These are phyloP conservation scores for Hypomyces perniciosus DNA, from an alignment of 2,329 filamentous ascomycete genomes.

Conservation along the genomic window DNA sequence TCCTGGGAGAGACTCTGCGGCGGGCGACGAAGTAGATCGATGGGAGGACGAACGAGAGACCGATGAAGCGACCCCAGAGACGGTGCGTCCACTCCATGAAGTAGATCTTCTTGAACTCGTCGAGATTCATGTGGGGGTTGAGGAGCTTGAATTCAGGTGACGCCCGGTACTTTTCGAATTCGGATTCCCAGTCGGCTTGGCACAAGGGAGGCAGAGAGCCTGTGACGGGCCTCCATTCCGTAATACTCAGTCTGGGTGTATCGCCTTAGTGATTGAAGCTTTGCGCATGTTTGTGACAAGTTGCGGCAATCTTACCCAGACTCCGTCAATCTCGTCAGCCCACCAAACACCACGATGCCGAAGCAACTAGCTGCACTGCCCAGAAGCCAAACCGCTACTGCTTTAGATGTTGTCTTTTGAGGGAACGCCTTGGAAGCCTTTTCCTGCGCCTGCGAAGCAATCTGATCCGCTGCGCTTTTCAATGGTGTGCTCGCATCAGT, in stretches of 20 bases:
- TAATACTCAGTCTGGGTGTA: conserved; percentile 74
- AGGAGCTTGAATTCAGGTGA: conserved; percentile 90
- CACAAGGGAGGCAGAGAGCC: conserved; percentile 81
- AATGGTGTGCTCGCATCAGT: conserved; percentile 29
- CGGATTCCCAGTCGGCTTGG: conserved; percentile 77
- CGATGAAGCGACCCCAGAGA: conserved; percentile 88
- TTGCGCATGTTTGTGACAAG: not conserved
- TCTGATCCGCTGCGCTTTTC: conserved; percentile 22
- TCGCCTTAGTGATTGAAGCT: not conserved
- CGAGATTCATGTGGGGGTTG: conserved; percentile 86
- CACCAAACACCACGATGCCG: conserved; percentile 93
- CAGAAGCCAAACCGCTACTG: conserved; percentile 86
- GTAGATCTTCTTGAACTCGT: conserved; percentile 98
- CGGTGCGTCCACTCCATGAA: conserved; percentile 99
- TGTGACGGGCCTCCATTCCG: conserved; percentile 96
- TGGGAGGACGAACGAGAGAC: conserved; percentile 81
- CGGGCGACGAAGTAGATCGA: conserved; percentile 82
- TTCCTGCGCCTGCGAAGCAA: conserved; percentile 16
- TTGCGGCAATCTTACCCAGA: conserved; percentile 61
- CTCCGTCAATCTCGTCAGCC: conserved; percentile 87
- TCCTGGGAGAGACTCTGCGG: conserved; percentile 68
- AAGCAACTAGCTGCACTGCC: conserved; percentile 91
- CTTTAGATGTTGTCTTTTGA: conserved; percentile 64
- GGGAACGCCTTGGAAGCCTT: conserved; percentile 40
- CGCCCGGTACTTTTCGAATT: conserved; percentile 86